These are phyloP conservation scores for Thuidium tamariscinum DNA, from an alignment of 225 moss, liverwort and hornwort genomes.

Conservation along the genomic window DNA sequence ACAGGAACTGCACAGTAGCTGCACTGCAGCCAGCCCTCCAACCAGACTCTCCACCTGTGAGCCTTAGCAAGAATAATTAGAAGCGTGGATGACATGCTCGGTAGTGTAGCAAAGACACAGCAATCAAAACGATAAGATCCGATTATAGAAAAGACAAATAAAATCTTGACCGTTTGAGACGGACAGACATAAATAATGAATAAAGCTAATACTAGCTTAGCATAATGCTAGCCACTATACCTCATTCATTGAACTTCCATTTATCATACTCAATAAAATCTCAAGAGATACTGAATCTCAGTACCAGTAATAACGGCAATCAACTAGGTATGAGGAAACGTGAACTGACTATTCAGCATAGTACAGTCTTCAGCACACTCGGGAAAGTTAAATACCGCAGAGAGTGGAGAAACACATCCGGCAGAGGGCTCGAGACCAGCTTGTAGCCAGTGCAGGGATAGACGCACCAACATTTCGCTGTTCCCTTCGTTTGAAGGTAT, in stretches of 20 bases:
- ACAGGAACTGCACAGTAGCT: slow-evolving; percentile 67
- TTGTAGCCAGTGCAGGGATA: slow-evolving; percentile 71
- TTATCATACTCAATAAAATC: not conserved
- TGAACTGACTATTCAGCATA: not conserved
- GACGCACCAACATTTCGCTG: slow-evolving; percentile 32
- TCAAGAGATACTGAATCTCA: not conserved
- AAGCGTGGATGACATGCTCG: not conserved
- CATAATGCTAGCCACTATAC: not conserved
- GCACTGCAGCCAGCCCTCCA: slow-evolving; percentile 89
- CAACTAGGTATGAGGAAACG: not conserved
- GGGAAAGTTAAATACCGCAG: slow-evolving; percentile 25
- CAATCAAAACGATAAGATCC: not conserved
- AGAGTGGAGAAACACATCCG: slow-evolving; percentile 20
- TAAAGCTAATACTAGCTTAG: not conserved
- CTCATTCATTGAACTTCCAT: not conserved
- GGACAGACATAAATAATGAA: not conserved
- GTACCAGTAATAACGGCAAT: not conserved
- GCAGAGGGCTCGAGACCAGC: slow-evolving; percentile 49
- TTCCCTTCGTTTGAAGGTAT: slow-evolving; percentile 1
- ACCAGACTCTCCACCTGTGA: slow-evolving; percentile 78
- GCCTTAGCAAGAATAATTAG: not conserved
- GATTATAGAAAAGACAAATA: not conserved
- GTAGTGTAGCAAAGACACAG: not conserved
- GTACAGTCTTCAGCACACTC: not conserved
- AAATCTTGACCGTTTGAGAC: not conserved